Base-by-base conservation (phyloP, 768 basidiomycete species). In the Collybia sp. region DNA sequence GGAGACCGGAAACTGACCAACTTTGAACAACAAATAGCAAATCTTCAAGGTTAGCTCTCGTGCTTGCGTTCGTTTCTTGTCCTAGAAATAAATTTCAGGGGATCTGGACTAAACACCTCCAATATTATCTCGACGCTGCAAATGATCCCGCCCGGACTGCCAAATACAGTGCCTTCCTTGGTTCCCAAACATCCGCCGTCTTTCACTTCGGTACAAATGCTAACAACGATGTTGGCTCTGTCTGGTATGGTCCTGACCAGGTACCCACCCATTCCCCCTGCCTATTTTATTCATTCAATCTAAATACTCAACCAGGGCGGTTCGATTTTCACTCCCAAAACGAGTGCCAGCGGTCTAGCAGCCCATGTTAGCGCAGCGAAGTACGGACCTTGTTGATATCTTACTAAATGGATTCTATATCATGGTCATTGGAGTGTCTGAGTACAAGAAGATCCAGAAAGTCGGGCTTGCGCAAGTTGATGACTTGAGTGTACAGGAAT, bases 31-130 rank as follows among this genome's bases (percentile, higher is more conserved):
- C 31, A 20, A 30, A 25, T 36, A 73, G 69, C 71, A 72, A 70
- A 63, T 72, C 12, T 74, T 74, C 63, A 72, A 72, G 60, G 70
- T 68, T 20, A 37, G 48, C 37, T n/a, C 33, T 40, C 20, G 12
- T 43, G 13, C 16, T 39, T 12, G 20, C 33, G 44, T 31, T 18
- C 12, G 45, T 13, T 12, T 30, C 38, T 9, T 34, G 36, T 12
- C 37, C 9, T 19, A 25, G 12, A 15, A 9, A 16, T 18, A 19
- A 32, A 15, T 35, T 43, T 31, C 47, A 75, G 73, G 75, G 77
- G 12, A 48, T 78, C 13, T 77, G 76, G 74, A 77, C 66, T 12
- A 79, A 79, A 40, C 73, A 76, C 42, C 48, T 79, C 5, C 68
- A 71, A 40, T 77, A 66, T 50, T 77, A 79, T 53, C 63, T 80